phyloP scores from a whole-genome alignment of 495 filamentous ascomycete genomes.

The Trichoderma asperelloides region DNA sequence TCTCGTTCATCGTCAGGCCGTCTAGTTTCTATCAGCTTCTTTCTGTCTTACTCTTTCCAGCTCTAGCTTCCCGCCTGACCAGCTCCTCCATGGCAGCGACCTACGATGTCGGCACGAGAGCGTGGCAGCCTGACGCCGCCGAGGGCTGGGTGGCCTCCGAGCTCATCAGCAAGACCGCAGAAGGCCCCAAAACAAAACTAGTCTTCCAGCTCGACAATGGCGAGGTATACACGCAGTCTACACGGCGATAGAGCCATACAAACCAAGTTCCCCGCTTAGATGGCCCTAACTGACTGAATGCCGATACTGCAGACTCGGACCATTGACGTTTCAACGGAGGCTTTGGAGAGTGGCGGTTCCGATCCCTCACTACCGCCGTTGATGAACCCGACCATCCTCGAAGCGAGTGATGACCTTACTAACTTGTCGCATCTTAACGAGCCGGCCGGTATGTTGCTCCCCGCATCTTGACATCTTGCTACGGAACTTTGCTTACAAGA shows the following conservation, averaged over 20 bases:
- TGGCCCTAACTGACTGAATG: neutral
- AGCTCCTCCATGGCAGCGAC: slow-evolving; percentile 68
- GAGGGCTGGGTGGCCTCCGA: slow-evolving; percentile 98
- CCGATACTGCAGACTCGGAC: slow-evolving; percentile 53
- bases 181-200: slow-evolving; percentile 79
- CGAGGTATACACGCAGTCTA: slow-evolving; percentile 54
- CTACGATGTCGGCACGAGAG: slow-evolving; percentile 94
- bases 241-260: neutral
- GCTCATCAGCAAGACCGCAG: slow-evolving; percentile 74
- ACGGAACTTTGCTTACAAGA: slow-evolving; percentile 25
- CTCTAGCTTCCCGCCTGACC: slow-evolving; percentile 2
- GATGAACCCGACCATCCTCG: slow-evolving; percentile 97
- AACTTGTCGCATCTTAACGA: slow-evolving; percentile 98
- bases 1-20: neutral
- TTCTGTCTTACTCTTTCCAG: slow-evolving; percentile 4
- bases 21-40: neutral
- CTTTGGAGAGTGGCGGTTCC: slow-evolving; percentile 55
- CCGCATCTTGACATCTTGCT: neutral
- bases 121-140: slow-evolving; percentile 91
- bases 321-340: slow-evolving; percentile 72
- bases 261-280: neutral
- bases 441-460: slow-evolving; percentile 69
- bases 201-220: slow-evolving; percentile 84
- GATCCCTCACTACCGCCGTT: slow-evolving; percentile 78
- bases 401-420: slow-evolving; percentile 97